These are phyloP conservation scores for Ilex paraguariensis DNA, from an alignment of 305 asterid genomes.

Conservation along the genomic window DNA sequence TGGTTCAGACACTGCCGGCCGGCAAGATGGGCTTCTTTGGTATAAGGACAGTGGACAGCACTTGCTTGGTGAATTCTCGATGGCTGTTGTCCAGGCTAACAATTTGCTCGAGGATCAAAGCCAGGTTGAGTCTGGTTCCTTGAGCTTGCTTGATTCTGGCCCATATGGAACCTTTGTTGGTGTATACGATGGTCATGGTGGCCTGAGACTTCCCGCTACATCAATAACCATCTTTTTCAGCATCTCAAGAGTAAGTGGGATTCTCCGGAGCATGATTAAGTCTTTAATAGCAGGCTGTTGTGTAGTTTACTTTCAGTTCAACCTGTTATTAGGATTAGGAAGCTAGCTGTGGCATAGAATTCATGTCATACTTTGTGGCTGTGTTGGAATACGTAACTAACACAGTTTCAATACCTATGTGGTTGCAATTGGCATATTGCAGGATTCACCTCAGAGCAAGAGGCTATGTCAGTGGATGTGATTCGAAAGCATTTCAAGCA, in stretches of 20 bases:
- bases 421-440: constrained; percentile 14
- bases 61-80: constrained; percentile 44
- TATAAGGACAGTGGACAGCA: constrained; percentile 39
- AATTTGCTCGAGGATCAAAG: constrained; percentile 47
- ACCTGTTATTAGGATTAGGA: neutral
- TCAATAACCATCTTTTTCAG: constrained; percentile 72
- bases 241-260: constrained; percentile 69
- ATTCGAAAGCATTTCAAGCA: constrained; percentile 82
- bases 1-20: constrained; percentile 55
- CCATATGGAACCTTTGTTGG: constrained; percentile 44
- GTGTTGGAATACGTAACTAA: too few relatives aligned
- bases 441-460: constrained; percentile 80
- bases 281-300: neutral
- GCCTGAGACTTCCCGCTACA: constrained; percentile 50
- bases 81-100: constrained; percentile 49
- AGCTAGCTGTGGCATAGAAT: neutral
- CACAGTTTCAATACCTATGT: too few relatives aligned
- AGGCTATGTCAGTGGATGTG: constrained; percentile 78
- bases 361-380: too few relatives aligned
- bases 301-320: neutral
- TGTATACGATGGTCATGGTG: constrained; percentile 47
- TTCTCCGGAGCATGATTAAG: too few relatives aligned
- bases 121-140: constrained; percentile 44
- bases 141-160: constrained; percentile 39
- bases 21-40: constrained; percentile 51